Evolutionary conservation across 495 filamentous ascomycete genomes (phyloP).

Genomic region (Baudoinia panamericana): DNA sequence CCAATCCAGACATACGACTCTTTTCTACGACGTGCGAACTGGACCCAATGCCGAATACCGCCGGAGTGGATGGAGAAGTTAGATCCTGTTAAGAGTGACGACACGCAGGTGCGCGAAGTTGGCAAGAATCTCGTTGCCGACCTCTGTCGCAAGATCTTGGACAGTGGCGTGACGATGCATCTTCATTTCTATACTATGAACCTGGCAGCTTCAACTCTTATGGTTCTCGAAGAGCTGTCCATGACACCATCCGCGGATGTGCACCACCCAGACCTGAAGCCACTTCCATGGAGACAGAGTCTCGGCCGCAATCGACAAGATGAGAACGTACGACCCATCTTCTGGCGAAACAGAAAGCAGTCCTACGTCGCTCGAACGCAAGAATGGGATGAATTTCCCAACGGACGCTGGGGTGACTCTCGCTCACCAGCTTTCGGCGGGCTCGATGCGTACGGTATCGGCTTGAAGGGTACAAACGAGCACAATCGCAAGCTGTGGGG

Average conservation of each 20-base stretch:
- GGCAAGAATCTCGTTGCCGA: conserved; percentile 83
- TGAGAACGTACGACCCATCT: conserved; percentile 96
- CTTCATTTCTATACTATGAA: conserved; percentile 99
- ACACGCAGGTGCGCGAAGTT: conserved; percentile 79
- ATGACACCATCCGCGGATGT: conserved; percentile 52
- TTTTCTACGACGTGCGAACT: conserved; percentile 77
- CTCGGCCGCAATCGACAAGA: conserved; percentile 73
- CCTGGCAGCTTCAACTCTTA: conserved; percentile 80
- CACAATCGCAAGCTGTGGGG: conserved; percentile 95
- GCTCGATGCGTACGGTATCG: conserved; percentile 88
- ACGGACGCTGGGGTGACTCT: conserved; percentile 97
- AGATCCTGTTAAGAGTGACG: conserved; percentile 93
- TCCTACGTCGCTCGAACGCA: conserved; percentile 92
- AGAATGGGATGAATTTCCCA: conserved; percentile 99
- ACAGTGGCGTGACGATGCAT: conserved; percentile 61
- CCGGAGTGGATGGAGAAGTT: conserved; percentile 64
- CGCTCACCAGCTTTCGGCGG: conserved; percentile 95
- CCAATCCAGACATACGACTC: conserved; percentile 90
- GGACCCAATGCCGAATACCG: conserved; percentile 75
- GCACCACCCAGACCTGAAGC: conserved; percentile 61
- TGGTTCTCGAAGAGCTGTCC: conserved; percentile 80
- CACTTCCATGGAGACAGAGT: conserved; percentile 90
- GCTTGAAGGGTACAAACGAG: conserved; percentile 92
- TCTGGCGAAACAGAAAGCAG: conserved; percentile 95
- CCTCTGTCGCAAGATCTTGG: conserved; percentile 74